phyloP scores from a whole-genome alignment of 2,329 filamentous ascomycete genomes.

The Aaosphaeria arxii region DNA sequence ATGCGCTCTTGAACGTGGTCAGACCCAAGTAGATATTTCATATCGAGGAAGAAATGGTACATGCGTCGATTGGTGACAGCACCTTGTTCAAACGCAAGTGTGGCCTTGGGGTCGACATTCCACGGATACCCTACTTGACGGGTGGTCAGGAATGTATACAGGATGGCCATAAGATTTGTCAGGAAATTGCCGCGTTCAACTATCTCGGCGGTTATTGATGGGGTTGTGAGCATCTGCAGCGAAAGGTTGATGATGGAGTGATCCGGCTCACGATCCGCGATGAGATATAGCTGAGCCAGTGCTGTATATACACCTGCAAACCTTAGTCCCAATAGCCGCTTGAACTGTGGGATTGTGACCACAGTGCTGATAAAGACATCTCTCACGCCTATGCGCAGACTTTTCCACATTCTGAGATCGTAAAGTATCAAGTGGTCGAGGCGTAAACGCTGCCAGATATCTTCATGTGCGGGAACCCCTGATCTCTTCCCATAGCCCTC shows the following conservation, averaged over 20 bases:
- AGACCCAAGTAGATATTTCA: constrained; percentile 86
- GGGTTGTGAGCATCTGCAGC: constrained; percentile 92
- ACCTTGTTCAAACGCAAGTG: constrained; percentile 88
- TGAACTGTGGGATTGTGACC: constrained; percentile 93
- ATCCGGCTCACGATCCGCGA: constrained; percentile 93
- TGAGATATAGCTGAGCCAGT: constrained; percentile 88
- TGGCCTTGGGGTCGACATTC: constrained; percentile 81
- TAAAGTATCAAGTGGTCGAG: constrained; percentile 94
- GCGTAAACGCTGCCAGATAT: constrained; percentile 83
- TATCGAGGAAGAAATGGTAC: constrained; percentile 96
- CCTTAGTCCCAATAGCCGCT: constrained; percentile 85
- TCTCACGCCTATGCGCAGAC: constrained; percentile 81
- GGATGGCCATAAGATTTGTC: constrained; percentile 89
- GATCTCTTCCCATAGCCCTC: constrained; percentile 62
- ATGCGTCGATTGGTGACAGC: constrained; percentile 93
- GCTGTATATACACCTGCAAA: constrained; percentile 94
- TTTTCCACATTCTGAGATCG: constrained; percentile 95
- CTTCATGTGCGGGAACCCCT: constrained; percentile 70
- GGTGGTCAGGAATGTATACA: constrained; percentile 96
- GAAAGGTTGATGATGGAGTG: constrained; percentile 98
- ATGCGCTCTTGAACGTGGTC: constrained; percentile 84
- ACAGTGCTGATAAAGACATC: constrained; percentile 96
- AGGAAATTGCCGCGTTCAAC: constrained; percentile 94
- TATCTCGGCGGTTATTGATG: constrained; percentile 93
- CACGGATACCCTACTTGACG: constrained; percentile 92